Evolutionary conservation across 192 early-diverging fungal species (phyloP).

Genomic region (Spizellomyces punctatus): DNA sequence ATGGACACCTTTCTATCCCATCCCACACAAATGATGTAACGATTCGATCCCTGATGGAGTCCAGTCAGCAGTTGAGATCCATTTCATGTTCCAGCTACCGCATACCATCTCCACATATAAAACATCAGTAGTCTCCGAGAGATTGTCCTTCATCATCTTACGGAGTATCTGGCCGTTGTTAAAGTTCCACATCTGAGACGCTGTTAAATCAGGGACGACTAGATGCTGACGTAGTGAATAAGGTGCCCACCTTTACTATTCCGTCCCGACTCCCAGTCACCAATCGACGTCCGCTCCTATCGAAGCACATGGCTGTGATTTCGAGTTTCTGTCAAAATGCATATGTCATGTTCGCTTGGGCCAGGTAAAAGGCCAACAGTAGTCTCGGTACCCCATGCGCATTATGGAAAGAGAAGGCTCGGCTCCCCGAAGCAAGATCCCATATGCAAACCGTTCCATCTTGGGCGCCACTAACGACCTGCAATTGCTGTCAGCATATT

Average conservation of each 20-base stretch:
- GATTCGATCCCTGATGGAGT: constrained; percentile 46
- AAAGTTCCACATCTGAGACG: constrained; percentile 67
- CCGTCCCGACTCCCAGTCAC: constrained; percentile 65
- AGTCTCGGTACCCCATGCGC: constrained; percentile 52
- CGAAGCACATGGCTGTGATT: constrained; percentile 67
- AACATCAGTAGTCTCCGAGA: constrained; percentile 55
- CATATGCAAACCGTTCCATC: constrained; percentile 58
- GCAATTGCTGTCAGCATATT: background rate
- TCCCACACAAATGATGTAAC: constrained; percentile 60
- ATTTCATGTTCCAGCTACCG: background rate
- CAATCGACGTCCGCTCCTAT: constrained; percentile 53
- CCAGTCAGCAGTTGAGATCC: too few relatives aligned
- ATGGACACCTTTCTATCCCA: constrained; percentile 63
- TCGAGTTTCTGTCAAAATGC: constrained; percentile 49
- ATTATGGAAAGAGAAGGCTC: constrained; percentile 64
- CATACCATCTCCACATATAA: constrained; percentile 59
- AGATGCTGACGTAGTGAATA: too few relatives aligned
- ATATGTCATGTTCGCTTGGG: background rate
- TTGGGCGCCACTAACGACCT: constrained; percentile 55
- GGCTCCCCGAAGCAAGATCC: constrained; percentile 57
- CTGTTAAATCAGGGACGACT: too few relatives aligned
- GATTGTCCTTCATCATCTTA: constrained; percentile 52
- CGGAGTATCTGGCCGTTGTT: constrained; percentile 67
- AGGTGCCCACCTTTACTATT: constrained; percentile 45
- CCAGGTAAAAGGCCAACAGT: background rate